Base-by-base conservation (phyloP, 2,329 filamentous ascomycete species). In the Aspergillus flavus region DNA sequence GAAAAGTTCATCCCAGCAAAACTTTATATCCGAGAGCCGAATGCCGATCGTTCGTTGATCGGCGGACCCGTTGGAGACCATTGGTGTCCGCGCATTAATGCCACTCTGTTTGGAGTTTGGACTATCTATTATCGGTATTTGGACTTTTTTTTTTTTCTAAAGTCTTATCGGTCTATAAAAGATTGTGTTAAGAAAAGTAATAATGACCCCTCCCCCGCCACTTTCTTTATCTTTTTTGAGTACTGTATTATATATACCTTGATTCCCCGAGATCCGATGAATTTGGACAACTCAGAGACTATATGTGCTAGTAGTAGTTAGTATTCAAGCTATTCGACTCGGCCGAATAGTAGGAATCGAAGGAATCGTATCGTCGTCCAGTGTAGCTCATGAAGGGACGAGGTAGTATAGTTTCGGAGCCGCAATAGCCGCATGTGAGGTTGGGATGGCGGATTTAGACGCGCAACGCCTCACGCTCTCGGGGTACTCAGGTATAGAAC, bases 31-130 rank as follows among this genome's bases (percentile, higher is more conserved):
- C 19, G 28, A n/a, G 4, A 52, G 28, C 48, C 48, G 48, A 34
- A 52, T n/a, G 48, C 16, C 48, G 48, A 52, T 52, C 48, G 48
- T 52, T 32, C 28, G 28, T 32, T 52, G 48, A 52, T 52, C 48
- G n/a, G 48, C 48, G 28, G 48, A 52, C 28, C 48, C 48, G 45
- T 48, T 48, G 21, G 45, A 46, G 1, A 23, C 21, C n/a, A 21
- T 23, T 23, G 21, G 43, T 14, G 36, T 26, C 45, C 21, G 19
- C 23, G 23, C 23, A 23, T 46, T 46, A 46, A 46, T 6, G 43
- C 14, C 23, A 4, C 12, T 14, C 21, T 28, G 12, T 14, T 12
- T 28, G 12, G 45, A 48, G 23, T 46, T 16, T 12, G 19, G 12
- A 16, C 45, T 48, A 28, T 23, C 23, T 30, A 50, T 4, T 19